phyloP scores from a whole-genome alignment of 805 yeast species.

The Cyberlindnera euphorbiae region DNA sequence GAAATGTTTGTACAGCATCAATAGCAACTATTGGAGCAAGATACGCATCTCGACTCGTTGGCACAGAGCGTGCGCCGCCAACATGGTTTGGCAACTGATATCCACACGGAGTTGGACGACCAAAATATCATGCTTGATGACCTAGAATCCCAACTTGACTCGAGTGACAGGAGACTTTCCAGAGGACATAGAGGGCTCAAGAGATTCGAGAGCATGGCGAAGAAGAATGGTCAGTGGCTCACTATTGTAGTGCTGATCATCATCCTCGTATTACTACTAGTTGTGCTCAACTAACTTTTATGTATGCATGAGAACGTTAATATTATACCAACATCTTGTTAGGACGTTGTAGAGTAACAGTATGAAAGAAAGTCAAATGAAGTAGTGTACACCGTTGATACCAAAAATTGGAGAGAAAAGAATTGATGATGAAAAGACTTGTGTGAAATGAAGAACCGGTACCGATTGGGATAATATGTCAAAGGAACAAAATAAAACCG shows the following conservation, averaged over 20 bases:
- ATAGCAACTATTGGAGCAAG: slow-evolving; percentile 44
- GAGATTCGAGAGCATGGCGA: slow-evolving; percentile 36
- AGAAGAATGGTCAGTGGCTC: slow-evolving; percentile 46
- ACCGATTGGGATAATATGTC: too few relatives aligned
- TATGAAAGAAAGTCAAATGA: too few relatives aligned
- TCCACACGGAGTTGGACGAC: slow-evolving; percentile 42
- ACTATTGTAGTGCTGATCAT: slow-evolving; percentile 39
- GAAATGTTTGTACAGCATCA: slow-evolving; percentile 40
- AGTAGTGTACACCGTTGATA: too few relatives aligned
- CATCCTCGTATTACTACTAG: slow-evolving; percentile 40
- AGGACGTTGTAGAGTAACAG: too few relatives aligned
- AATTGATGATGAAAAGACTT: too few relatives aligned
- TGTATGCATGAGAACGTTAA: neutral
- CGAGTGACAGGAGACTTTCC: slow-evolving; percentile 35
- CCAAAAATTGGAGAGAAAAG: too few relatives aligned
- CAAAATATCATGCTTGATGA: slow-evolving; percentile 47
- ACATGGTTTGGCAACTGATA: slow-evolving; percentile 40
- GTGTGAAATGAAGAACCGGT: too few relatives aligned
- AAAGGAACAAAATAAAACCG: too few relatives aligned
- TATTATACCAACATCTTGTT: too few relatives aligned
- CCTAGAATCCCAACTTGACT: slow-evolving; percentile 42
- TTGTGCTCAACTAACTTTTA: slow-evolving; percentile 26
- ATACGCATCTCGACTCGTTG: slow-evolving; percentile 35
- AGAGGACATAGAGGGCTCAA: slow-evolving; percentile 38
- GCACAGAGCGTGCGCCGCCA: slow-evolving; percentile 41